These are phyloP conservation scores for Saccharomyces hybrid DNA, from an alignment of 1,139 yeast species.

Conservation along the genomic window DNA sequence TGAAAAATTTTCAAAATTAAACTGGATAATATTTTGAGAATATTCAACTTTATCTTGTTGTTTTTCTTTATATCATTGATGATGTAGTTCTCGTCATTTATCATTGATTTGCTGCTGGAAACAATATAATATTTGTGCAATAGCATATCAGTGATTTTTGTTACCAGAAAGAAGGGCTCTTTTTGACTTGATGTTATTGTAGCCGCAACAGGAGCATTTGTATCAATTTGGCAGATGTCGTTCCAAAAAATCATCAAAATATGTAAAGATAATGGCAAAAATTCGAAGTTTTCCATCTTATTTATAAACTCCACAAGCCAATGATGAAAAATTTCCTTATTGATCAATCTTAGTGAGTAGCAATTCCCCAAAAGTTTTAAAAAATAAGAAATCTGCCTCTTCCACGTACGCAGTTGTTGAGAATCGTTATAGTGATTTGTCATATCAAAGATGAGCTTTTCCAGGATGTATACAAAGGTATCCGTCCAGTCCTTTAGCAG, in stretches of 20 bases:
- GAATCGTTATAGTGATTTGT: constrained; percentile 26
- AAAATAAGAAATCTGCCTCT: constrained; percentile 49
- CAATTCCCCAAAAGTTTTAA: constrained; percentile 54
- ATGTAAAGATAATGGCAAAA: constrained; percentile 48
- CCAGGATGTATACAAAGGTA: constrained; percentile 24
- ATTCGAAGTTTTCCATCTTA: constrained; percentile 38
- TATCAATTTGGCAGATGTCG: constrained; percentile 35
- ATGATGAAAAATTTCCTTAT: constrained; percentile 50
- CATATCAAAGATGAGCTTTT: constrained; percentile 28
- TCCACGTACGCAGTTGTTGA: constrained; percentile 38
- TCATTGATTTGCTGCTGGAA: constrained; percentile 29
- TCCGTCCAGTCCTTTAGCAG: constrained; percentile 88
- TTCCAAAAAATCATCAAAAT: constrained; percentile 66
- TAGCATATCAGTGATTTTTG: constrained; percentile 52
- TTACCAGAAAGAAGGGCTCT: constrained; percentile 38
- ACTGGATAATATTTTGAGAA: constrained; percentile 28
- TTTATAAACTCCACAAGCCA: constrained; percentile 55
- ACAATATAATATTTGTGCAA: constrained; percentile 35
- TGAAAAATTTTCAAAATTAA: constrained; percentile 46
- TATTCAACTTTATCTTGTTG: constrained; percentile 26
- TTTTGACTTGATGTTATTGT: constrained; percentile 1
- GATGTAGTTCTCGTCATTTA: constrained; percentile 33
- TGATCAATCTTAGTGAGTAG: constrained; percentile 61
- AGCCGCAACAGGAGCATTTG: constrained; percentile 3
- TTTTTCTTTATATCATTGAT: constrained; percentile 36